A percentile compares a stretch with the other conserved stretches of the same genome.
These are phyloP conservation scores for Juglanconis juglandina DNA, from an alignment of 2,329 filamentous ascomycete genomes.

Conservation along the genomic window DNA sequence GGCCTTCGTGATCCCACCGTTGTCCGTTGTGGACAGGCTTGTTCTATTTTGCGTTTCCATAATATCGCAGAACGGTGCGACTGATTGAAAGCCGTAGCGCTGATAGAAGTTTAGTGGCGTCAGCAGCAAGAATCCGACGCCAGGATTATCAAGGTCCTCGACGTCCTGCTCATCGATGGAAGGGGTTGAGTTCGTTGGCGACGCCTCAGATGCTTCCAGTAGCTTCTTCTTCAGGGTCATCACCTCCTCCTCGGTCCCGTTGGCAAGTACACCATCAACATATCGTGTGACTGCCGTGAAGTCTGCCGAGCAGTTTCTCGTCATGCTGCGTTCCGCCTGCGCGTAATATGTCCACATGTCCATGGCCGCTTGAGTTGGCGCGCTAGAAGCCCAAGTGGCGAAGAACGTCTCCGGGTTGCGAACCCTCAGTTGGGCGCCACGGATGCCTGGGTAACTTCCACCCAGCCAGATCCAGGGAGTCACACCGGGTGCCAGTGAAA, in stretches of 20 bases:
- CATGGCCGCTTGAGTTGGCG: conserved; percentile 43
- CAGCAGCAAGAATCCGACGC: neutral
- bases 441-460: conserved; percentile 49
- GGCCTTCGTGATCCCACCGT: neutral
- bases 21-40: conserved; percentile 1
- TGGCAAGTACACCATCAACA: conserved; percentile 11
- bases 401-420: conserved; percentile 46
- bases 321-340: conserved; percentile 44
- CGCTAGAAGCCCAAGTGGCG: conserved; percentile 48
- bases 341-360: conserved; percentile 49
- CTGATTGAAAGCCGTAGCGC: conserved; percentile 1
- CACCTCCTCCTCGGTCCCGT: neutral
- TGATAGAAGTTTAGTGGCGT: conserved; percentile 12
- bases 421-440: conserved; percentile 45
- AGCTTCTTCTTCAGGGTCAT: conserved; percentile 4
- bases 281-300: conserved; percentile 9
- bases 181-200: neutral
- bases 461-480: conserved; percentile 52
- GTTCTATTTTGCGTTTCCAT: conserved; percentile 12
- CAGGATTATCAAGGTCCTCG: neutral
- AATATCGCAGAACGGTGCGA: conserved; percentile 13
- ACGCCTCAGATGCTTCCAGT: neutral
- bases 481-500: conserved; percentile 32
- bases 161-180: neutral
- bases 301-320: conserved; percentile 18